Evolutionary conservation across 108 stramenopile species (phyloP), one percentile per base, ranked within the genome.

Genomic region (Nannochloropsis granulata): DNA sequence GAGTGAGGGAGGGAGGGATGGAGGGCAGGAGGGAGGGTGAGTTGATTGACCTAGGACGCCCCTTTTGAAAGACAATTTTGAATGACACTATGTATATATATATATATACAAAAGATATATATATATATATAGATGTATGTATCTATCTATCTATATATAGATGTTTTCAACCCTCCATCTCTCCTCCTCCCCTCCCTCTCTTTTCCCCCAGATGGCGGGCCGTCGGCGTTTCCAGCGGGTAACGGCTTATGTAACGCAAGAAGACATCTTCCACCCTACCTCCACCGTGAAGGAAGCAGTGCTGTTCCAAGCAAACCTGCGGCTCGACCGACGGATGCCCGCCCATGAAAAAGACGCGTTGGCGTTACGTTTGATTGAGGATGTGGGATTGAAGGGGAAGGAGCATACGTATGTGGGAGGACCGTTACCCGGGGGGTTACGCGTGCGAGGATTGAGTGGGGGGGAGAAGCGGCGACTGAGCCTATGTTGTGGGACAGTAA

Each of bases 381-480:
- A 91, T 19, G 82, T 94, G 78, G 46, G 93, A 43, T 86, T 93
- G 8, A 84, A 43, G 11, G 92, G 93, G 83, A 92, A 92, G 44
- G 88, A 90, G 13, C 90, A 93, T 79, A 93, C 92, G 44, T 44
- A 86, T 46, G 81, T 86, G 21, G 43, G 78, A 12, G 44, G 84
- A 23, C 23, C 16, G 11, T 43, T n/a, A 0, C 71, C 84, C 43
- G 87, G 87, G 12, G 87, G 79, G 12, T 25, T 80, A 1, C 0
- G 8, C n/a, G 16, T 14, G 13, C 82, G 79, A 1, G 86, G 86
- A 16, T 79, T 93, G n/a, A 89, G 86, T 43, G 95, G 95, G 43
- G 95, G 95, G 26, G 94, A 95, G 85, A 92, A 88, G 90, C 94
- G 94, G 86, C 91, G 95, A 24, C 91, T 93, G 34, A 93, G 93